Base-by-base conservation (phyloP, 495 filamentous ascomycete species). In the Hyaloscypha finlandica region DNA sequence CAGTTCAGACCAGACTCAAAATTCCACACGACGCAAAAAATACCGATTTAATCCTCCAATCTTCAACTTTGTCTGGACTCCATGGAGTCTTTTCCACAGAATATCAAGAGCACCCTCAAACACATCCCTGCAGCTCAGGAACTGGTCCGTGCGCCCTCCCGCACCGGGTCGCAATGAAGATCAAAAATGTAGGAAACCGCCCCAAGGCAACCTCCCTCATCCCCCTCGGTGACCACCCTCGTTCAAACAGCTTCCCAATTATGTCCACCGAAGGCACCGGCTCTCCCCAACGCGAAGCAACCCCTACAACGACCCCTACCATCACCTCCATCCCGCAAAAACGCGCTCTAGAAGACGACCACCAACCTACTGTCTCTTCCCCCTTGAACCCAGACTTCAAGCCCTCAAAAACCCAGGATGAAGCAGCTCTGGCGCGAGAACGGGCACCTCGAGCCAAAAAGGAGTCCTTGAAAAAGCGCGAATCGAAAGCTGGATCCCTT, bases 381-480 rank as follows among this genome's bases (percentile, higher is more conserved):
- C 87, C 87, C 5, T 78, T 89, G 14, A 89, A 89, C 63, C 86
- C 86, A 25, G 86, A 88, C 56, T 78, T 77, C 67, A 74, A 71
- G 54, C 31, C 63, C 22, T 29, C 67, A 8, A 68, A 70, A 57
- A 11, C 37, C 16, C 51, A 62, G 58, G 71, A 73, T 8, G 68
- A 73, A 56, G 78, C 76, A 19, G 68, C 74, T 14, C 57, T 77
- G 3, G 74, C 76, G 20, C 77, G 80, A 70, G 77, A 75, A 54
- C 80, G 78, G 35, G 80, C 74, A 11, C 70, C 77, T 48, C 77
- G 84, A 30, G 84, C 83, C 54, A 90, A 90, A 74, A 91, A 90
- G 69, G 88, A 90, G n/a, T 81, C 86, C 8, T 76, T 87, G 59
- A 94, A 94, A 77, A 93, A 93, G 77, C 84, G 91, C 11, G 91